phyloP scores from a whole-genome alignment of 176 grass and related monocot species.

The Avena atlantica region DNA sequence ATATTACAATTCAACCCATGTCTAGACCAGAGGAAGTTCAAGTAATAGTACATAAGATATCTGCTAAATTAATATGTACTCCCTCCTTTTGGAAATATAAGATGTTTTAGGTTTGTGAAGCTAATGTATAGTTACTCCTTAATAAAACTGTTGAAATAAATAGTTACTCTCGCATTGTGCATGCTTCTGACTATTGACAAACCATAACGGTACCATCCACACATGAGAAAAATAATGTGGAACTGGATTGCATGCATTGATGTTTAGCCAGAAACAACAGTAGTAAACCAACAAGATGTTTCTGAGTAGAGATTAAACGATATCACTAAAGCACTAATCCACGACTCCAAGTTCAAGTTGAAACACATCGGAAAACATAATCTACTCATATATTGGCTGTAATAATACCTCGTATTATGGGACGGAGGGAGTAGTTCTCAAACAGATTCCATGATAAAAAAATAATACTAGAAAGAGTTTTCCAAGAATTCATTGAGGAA shows the following conservation, averaged over 20 bases:
- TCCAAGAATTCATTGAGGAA: background rate
- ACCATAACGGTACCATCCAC: conserved; percentile 22
- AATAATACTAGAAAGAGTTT: background rate
- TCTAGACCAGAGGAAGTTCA: background rate
- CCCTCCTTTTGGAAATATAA: no score
- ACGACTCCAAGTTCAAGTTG: conserved; percentile 9
- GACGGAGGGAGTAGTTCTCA: background rate
- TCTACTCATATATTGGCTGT: no score
- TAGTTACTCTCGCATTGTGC: background rate
- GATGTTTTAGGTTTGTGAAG: no score
- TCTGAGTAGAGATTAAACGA: background rate
- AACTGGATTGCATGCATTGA: conserved; percentile 21
- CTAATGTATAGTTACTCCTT: no score
- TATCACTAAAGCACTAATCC: background rate
- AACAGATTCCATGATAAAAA: background rate
- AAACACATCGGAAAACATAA: conserved; percentile 26
- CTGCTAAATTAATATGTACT: background rate
- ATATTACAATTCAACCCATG: conserved; percentile 9
- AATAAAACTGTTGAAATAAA: background rate
- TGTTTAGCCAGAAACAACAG: conserved; percentile 13
- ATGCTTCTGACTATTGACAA: conserved; percentile 13
- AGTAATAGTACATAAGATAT: background rate
- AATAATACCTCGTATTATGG: no score
- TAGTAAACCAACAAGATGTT: conserved; percentile 16
- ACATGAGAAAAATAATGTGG: background rate